phyloP scores from a whole-genome alignment of 1,139 yeast species.

The Protomyces arabidopsidicola region DNA sequence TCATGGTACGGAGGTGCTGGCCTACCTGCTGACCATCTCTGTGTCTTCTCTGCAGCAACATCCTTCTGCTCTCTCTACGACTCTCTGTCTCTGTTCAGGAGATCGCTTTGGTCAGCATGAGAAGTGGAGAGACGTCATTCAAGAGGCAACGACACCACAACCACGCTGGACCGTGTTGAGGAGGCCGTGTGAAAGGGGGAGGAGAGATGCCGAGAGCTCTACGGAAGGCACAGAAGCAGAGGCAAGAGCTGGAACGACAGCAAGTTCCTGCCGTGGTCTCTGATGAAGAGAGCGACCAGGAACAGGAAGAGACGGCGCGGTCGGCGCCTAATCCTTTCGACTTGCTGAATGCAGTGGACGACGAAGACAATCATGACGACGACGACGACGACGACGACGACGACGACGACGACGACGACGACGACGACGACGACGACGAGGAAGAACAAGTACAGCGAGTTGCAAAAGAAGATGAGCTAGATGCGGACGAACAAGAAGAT shows the following conservation, averaged over 20 bases:
- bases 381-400: not conserved
- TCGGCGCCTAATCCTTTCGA: slow-evolving; percentile 22
- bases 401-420: slow-evolving; percentile 7
- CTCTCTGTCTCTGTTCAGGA: not conserved
- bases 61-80: not conserved
- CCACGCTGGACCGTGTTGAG: too few relatives aligned
- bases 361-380: not conserved
- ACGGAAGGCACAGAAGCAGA: slow-evolving; percentile 18
- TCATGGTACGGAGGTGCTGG: not conserved
- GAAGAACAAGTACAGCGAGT: not conserved
- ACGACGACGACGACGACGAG: not conserved
- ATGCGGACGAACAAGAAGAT: not conserved
- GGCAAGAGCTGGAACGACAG: not conserved
- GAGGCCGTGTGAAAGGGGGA: not conserved
- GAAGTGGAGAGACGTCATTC: not conserved
- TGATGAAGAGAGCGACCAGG: slow-evolving; percentile 1
- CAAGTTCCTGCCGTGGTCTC: not conserved
- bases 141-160: too few relatives aligned
- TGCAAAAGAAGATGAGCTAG: not conserved
- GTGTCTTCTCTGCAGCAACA: not conserved
- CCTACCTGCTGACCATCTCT: too few relatives aligned
- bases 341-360: slow-evolving; percentile 4
- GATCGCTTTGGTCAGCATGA: not conserved
- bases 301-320: not conserved
- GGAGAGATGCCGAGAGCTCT: slow-evolving; percentile 12